Percentiles rank a stretch among this genome's conserved stretches.
These are phyloP conservation scores for Fusarium decemcellulare DNA, from an alignment of 2,329 filamentous ascomycete species.

Conservation along the genomic window DNA sequence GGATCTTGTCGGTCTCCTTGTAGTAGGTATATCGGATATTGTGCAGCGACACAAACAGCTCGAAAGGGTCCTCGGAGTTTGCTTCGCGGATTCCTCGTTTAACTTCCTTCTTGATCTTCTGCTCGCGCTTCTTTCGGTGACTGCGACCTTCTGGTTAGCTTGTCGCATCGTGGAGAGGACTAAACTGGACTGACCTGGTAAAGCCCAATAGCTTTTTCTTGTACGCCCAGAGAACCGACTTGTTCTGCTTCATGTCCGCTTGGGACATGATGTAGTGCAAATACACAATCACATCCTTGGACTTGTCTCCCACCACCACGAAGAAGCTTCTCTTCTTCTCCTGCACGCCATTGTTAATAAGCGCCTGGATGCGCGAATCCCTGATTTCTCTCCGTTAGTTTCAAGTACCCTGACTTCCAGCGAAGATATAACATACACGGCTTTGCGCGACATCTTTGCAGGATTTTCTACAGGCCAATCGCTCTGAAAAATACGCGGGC, in stretches of 20 bases:
- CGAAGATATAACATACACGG: conserved; percentile 57
- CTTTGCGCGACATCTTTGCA: conserved; percentile 71
- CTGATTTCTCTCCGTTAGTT: conserved; percentile 57
- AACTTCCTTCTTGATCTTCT: conserved; percentile 98
- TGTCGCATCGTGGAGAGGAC: conserved; percentile 16
- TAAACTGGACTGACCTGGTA: conserved; percentile 70
- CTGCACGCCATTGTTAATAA: conserved; percentile 91
- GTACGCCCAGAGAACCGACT: conserved; percentile 98
- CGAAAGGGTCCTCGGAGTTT: conserved; percentile 95
- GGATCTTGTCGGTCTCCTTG: conserved; percentile 99
- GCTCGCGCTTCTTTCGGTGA: conserved; percentile 97
- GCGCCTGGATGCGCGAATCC: conserved; percentile 90
- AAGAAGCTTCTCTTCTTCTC: conserved; percentile 99
- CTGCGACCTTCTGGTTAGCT: conserved; percentile 56
- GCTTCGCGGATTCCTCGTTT: conserved; percentile 94
- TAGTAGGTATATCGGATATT: conserved; percentile 99
- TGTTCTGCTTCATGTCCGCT: conserved; percentile 89
- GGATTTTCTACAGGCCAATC: conserved; percentile 45
- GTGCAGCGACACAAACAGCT: conserved; percentile 95
- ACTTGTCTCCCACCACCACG: conserved; percentile 90
- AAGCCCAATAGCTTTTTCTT: conserved; percentile 98
- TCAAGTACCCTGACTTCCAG: accelerated
- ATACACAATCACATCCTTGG: conserved; percentile 97
- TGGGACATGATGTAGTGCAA: conserved; percentile 92
- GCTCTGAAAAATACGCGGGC: conserved; percentile 46